phyloP scores from a whole-genome alignment of 1,139 yeast species.

The Hanseniaspora sp. region DNA sequence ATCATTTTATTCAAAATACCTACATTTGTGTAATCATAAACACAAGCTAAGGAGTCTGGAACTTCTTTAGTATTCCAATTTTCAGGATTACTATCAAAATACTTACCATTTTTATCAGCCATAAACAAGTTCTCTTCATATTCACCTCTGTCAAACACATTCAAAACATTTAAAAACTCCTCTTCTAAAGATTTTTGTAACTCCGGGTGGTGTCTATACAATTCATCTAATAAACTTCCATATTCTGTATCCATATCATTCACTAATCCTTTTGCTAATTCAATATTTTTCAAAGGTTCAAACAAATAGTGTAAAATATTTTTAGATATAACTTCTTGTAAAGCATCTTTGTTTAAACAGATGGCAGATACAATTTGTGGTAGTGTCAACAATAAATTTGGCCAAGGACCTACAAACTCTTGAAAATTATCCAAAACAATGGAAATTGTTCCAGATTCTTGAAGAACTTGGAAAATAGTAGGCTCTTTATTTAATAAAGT shows the following conservation, averaged over 20 bases:
- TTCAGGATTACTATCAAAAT: constrained; percentile 38
- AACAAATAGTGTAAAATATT: constrained; percentile 42
- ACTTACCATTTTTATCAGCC: constrained; percentile 32
- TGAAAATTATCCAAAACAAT: constrained; percentile 48
- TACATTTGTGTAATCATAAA: constrained; percentile 42
- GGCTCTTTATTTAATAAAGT: constrained; percentile 83
- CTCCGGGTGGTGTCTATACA: constrained; percentile 72
- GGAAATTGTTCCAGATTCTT: constrained; percentile 67
- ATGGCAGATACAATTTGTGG: constrained; percentile 79
- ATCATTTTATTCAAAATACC: constrained; percentile 28
- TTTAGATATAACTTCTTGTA: constrained; percentile 42
- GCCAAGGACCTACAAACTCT: constrained; percentile 43
- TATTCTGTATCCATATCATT: constrained; percentile 44
- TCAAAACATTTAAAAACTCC: constrained; percentile 41
- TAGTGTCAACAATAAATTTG: constrained; percentile 49
- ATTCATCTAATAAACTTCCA: constrained; percentile 67
- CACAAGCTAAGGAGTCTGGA: constrained; percentile 33
- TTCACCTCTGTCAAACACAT: constrained; percentile 37
- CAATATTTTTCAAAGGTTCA: constrained; percentile 39
- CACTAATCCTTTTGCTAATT: constrained; percentile 40
- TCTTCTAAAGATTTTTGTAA: constrained; percentile 50
- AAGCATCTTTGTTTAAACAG: constrained; percentile 65
- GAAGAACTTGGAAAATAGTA: constrained; percentile 70
- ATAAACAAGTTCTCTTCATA: constrained; percentile 35
- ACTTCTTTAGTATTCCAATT: constrained; percentile 34